Percentiles rank a stretch among this genome's conserved stretches.
phyloP scores from a whole-genome alignment of 2,329 filamentous ascomycete species.

The Monilinia fructicola region DNA sequence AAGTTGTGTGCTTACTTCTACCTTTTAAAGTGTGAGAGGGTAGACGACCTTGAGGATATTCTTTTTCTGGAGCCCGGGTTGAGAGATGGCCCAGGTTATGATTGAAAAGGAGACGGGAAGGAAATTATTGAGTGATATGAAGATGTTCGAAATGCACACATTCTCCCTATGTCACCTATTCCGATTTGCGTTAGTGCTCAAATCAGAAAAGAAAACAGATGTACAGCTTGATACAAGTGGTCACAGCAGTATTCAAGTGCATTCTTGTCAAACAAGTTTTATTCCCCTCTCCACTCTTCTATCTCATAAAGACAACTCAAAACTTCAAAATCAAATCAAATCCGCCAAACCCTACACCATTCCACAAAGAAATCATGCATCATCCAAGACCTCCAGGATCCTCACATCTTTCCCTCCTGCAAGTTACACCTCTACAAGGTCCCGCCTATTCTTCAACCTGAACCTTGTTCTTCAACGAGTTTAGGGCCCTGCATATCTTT shows the following conservation, averaged over 20 bases:
- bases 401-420: neutral
- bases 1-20: too few relatives aligned
- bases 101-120: neutral
- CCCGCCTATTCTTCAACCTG: neutral
- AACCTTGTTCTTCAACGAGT: neutral
- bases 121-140: neutral
- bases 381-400: neutral
- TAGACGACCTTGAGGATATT: too few relatives aligned
- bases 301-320: too few relatives aligned
- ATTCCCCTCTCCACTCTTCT: neutral
- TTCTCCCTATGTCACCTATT: fast-evolving
- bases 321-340: too few relatives aligned
- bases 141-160: too few relatives aligned
- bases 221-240: neutral
- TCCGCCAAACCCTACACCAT: too few relatives aligned
- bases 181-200: too few relatives aligned
- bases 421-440: too few relatives aligned
- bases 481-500: neutral
- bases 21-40: too few relatives aligned
- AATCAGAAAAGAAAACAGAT: too few relatives aligned
- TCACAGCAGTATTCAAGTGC: neutral
- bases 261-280: neutral
- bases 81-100: too few relatives aligned
- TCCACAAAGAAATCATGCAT: neutral
- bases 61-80: too few relatives aligned